A percentile compares a stretch with the other conserved stretches of the same genome.
Conservation (phyloP, 2,329 filamentous ascomycete genomes). For the Pezicula neosporulosa region DNA sequence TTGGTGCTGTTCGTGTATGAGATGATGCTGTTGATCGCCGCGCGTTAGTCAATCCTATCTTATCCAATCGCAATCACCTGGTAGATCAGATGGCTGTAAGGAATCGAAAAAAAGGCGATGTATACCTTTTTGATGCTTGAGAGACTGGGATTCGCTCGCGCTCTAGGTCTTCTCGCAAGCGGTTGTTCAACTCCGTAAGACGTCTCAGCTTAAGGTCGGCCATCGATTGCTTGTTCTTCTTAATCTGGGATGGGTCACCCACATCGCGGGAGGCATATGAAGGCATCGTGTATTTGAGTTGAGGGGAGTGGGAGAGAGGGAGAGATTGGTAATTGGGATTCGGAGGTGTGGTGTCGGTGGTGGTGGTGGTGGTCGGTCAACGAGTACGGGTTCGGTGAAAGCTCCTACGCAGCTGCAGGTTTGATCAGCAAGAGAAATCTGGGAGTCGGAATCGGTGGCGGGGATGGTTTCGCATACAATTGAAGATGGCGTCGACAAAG, state of each 20-base stretch:
- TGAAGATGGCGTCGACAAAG: neutral
- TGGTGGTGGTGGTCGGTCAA: neutral
- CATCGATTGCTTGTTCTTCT: slow-evolving; percentile 99
- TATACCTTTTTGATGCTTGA: slow-evolving; percentile 83
- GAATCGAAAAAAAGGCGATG: slow-evolving; percentile 5
- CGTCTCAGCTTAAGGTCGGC: slow-evolving; percentile 95
- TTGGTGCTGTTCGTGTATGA: slow-evolving; percentile 97
- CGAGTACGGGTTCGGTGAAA: too few species aligned
- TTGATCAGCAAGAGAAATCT: neutral
- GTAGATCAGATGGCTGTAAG: neutral
- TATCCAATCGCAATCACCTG: slow-evolving; percentile 1
- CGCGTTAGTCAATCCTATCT: slow-evolving; percentile 4
- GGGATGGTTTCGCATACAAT: too few species aligned
- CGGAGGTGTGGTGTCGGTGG: too few species aligned
- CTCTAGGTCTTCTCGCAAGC: slow-evolving; percentile 92
- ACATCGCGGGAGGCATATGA: slow-evolving; percentile 66
- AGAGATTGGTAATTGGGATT: slow-evolving; percentile 1
- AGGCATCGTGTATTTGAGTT: slow-evolving; percentile 40
- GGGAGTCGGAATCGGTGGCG: too few species aligned
- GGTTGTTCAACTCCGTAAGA: slow-evolving; percentile 94
- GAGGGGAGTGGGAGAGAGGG: slow-evolving; percentile 1
- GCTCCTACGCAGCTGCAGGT: neutral
- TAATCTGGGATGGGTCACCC: slow-evolving; percentile 64
- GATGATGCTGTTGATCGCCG: slow-evolving; percentile 66
- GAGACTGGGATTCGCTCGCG: slow-evolving; percentile 93